Evolutionary conservation across 2,329 filamentous ascomycete species (phyloP).

Genomic region (Myriosclerotinia duriaeana): DNA sequence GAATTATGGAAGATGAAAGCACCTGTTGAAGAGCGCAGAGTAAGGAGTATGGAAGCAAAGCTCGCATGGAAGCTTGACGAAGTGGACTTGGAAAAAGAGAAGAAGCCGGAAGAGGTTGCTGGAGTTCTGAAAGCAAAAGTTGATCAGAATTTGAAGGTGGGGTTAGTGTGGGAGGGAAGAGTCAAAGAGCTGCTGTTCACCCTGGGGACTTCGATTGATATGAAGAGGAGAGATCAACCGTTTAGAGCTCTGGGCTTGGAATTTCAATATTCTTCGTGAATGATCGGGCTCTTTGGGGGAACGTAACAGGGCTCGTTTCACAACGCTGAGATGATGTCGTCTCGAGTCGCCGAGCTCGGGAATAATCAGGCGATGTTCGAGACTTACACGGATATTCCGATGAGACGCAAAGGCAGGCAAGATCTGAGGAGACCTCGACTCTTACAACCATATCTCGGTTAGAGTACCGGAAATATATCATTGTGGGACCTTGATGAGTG

Average conservation of each 20-base stretch:
- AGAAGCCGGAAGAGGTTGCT: slow-evolving; percentile 64
- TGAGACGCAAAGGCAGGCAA: background rate
- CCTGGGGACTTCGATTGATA: slow-evolving; percentile 80
- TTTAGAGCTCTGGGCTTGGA: slow-evolving; percentile 76
- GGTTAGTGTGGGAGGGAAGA: slow-evolving; percentile 87
- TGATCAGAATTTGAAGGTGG: slow-evolving; percentile 83
- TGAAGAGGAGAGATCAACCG: slow-evolving; percentile 72
- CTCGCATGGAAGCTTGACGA: slow-evolving; percentile 52
- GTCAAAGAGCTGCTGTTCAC: slow-evolving; percentile 92
- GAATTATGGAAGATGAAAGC: slow-evolving; percentile 78
- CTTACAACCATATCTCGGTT: background rate
- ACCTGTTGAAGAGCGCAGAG: slow-evolving; percentile 35
- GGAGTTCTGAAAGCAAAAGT: slow-evolving; percentile 88
- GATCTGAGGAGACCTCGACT: background rate
- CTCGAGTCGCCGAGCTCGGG: background rate
- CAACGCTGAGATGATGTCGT: background rate
- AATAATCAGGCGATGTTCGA: background rate
- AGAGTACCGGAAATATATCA: background rate
- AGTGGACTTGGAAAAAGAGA: slow-evolving; percentile 29
- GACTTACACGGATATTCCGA: background rate
- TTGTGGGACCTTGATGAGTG: background rate
- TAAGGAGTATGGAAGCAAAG: slow-evolving; percentile 55
- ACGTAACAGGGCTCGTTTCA: background rate
- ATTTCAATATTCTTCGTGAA: slow-evolving; percentile 77
- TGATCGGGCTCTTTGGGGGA: background rate